Conservation (phyloP, 345 rosid genomes). For the Salix arbutifolia region DNA sequence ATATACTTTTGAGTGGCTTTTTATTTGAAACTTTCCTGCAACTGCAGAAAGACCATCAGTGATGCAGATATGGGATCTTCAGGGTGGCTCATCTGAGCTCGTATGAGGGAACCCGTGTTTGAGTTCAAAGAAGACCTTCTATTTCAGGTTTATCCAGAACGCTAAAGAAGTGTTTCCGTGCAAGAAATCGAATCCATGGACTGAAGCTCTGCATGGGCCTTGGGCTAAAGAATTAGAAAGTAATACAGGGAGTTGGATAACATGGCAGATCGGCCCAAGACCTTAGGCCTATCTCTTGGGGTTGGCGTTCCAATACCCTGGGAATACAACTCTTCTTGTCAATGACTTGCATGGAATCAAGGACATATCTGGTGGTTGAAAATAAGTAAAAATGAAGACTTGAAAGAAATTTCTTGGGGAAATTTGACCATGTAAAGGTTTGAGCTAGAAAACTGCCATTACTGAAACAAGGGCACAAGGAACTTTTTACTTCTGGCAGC, state of each 20-base stretch:
- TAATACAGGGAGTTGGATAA: not conserved
- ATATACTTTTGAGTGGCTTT: not conserved
- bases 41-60: not conserved
- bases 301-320: not conserved
- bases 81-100: not conserved
- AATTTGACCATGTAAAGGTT: not conserved
- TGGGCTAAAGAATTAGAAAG: not conserved
- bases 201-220: not conserved
- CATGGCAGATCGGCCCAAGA: no score
- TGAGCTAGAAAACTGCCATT: not conserved
- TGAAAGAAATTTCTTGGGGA: not conserved
- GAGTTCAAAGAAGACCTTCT: not conserved
- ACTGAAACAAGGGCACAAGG: not conserved
- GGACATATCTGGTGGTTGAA: not conserved
- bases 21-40: not conserved
- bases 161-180: not conserved
- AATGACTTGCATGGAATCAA: not conserved
- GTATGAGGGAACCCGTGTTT: not conserved
- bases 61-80: not conserved
- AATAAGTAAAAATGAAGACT: no score
- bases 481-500: not conserved
- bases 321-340: not conserved
- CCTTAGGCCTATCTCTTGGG: not conserved
- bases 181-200: not conserved
- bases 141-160: not conserved